Percentiles rank a stretch among this genome's conserved stretches.
phyloP scores from a whole-genome alignment of 805 yeast species.

The Candida namnaoensis region DNA sequence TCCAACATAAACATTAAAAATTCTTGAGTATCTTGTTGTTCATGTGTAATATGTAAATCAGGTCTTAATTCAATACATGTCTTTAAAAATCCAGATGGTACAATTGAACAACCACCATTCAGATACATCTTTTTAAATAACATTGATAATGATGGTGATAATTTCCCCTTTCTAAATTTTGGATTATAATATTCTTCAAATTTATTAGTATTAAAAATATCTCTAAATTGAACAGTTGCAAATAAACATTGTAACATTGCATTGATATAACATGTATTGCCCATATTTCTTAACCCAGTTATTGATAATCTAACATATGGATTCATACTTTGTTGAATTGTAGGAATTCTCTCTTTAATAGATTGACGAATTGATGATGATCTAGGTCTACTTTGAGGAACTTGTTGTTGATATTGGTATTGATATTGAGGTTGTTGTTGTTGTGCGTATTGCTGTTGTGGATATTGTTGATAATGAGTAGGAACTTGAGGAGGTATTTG shows the following conservation, averaged over 20 bases:
- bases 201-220: slow-evolving; percentile 36
- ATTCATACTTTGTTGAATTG: slow-evolving; percentile 26
- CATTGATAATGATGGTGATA: slow-evolving; percentile 43
- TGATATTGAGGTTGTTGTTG: too few species aligned
- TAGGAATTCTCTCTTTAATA: slow-evolving; percentile 19
- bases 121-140: slow-evolving; percentile 48
- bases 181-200: slow-evolving; percentile 34
- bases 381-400: too few species aligned
- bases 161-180: slow-evolving; percentile 16
- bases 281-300: slow-evolving; percentile 59
- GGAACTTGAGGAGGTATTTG: background rate
- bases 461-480: slow-evolving; percentile 1
- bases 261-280: slow-evolving; percentile 72
- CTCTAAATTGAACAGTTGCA: slow-evolving; percentile 40
- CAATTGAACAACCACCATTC: slow-evolving; percentile 53
- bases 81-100: slow-evolving; percentile 57
- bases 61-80: slow-evolving; percentile 46
- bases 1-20: slow-evolving; percentile 60
- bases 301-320: slow-evolving; percentile 35
- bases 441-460: background rate
- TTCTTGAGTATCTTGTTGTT: slow-evolving; percentile 80
- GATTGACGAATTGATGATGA: background rate
- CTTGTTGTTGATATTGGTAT: slow-evolving; percentile 1
- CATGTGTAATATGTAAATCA: slow-evolving; percentile 58
- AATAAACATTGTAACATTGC: slow-evolving; percentile 65